These are phyloP conservation scores for Penicillium chermesinum DNA, from an alignment of 495 filamentous ascomycete species.

Conservation along the genomic window DNA sequence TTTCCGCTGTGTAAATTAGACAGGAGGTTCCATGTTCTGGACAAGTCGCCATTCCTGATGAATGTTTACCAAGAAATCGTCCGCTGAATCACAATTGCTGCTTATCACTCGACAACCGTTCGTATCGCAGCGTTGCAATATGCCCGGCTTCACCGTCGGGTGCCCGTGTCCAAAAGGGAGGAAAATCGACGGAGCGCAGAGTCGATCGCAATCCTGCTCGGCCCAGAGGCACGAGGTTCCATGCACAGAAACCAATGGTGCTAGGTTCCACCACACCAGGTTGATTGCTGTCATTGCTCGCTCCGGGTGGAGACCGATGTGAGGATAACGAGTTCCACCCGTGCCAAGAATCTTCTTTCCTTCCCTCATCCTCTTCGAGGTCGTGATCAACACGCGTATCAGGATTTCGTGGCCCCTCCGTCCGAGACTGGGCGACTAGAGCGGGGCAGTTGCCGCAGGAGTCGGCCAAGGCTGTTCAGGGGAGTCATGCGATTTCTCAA, in stretches of 20 bases:
- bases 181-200: not conserved
- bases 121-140: not conserved
- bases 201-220: not conserved
- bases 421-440: not conserved
- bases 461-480: not conserved
- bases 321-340: not conserved
- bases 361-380: not conserved
- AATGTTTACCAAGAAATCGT: too few species aligned
- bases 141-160: not conserved
- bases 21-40: not conserved
- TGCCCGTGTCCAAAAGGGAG: not conserved
- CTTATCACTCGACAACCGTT: not conserved
- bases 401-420: not conserved
- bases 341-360: constrained; percentile 6
- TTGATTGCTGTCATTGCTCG: constrained; percentile 13
- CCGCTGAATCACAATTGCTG: not conserved
- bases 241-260: not conserved
- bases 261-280: constrained; percentile 10
- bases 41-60: not conserved
- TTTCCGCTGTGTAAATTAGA: not conserved
- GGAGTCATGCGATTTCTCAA: too few species aligned
- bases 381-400: not conserved
- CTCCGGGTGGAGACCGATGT: constrained; percentile 19
- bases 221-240: constrained; percentile 2
- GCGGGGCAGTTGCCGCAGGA: not conserved